Evolutionary conservation across 2,329 filamentous ascomycete species (phyloP), one percentile per base, ranked within the genome.

Genomic region (Pseudopithomyces chartarum): DNA sequence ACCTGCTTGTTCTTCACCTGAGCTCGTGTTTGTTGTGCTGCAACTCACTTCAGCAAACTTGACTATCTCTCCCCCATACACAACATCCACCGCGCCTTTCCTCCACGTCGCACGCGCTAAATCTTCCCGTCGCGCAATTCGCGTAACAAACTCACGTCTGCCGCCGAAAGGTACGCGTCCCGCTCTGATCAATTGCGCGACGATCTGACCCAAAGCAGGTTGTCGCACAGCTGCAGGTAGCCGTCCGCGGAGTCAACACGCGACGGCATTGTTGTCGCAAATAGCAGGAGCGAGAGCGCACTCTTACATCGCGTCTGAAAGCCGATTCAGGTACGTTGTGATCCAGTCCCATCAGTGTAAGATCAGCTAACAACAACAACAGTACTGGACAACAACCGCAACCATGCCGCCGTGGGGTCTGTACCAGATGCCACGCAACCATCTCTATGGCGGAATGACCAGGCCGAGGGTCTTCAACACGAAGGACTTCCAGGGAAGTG

Each of bases 391-490:
- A 15, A 5, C 45, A 7, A 36, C 17, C 3, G 47, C 22, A 39
- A 15, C 22, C 36, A 50, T 50, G 47, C 47, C 47, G 36, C 47
- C 47, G 15, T 50, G 29, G 15, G 70, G 70, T 20, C 62, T 73
- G 36, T 72, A 69, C 32, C 12, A 51, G 2, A 56, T 73, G 5
- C 63, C 68, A 1, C 61, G 56, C 12, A 64, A 72, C 38, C 63
- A 71, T 39, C 39, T 64, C 0, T 57, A 63, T 36, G 60, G 57
- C 7, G 43, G 46, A 38, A 47, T 13, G 26, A 52, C n/a, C n/a
- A 23, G 26, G 20, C 55, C 33, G 53, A 55, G 42, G 5, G 45
- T 29, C 2, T 73, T 59, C 60, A 73, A 64, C 55, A 65, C 61
- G 39, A 67, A 62, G 52, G 62, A 67, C 29, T 72, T 63, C 39